Percentiles rank a stretch among this genome's conserved stretches.
Conservation (phyloP, 345 rosid species). For the Citrus reticulata region DNA sequence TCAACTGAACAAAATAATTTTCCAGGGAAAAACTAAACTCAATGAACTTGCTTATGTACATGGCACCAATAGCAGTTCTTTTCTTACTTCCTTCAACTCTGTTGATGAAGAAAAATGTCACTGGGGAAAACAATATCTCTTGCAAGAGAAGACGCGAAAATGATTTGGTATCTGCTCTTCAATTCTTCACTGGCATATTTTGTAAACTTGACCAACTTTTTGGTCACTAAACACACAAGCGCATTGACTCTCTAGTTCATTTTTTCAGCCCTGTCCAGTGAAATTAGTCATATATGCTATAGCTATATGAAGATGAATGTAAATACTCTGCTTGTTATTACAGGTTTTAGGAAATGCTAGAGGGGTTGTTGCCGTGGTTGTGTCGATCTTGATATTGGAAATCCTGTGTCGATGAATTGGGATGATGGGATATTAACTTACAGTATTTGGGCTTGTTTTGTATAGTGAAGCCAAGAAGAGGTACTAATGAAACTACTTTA, state of each 20-base stretch:
- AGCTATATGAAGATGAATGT: too few relatives aligned
- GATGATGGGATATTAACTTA: slow-evolving; percentile 55
- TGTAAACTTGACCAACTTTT: slow-evolving; percentile 54
- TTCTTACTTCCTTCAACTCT: slow-evolving; percentile 51
- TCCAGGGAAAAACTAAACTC: slow-evolving; percentile 59
- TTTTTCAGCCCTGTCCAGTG: too few relatives aligned
- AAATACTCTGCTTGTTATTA: background rate
- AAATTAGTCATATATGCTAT: too few relatives aligned
- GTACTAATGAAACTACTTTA: slow-evolving; percentile 26
- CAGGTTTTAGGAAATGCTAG: slow-evolving; percentile 70
- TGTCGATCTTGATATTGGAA: slow-evolving; percentile 51
- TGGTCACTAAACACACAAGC: slow-evolving; percentile 58
- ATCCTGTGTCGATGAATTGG: slow-evolving; percentile 53
- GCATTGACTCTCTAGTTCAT: slow-evolving; percentile 35
- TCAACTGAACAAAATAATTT: background rate
- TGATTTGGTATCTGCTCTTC: slow-evolving; percentile 49
- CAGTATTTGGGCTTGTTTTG: slow-evolving; percentile 47
- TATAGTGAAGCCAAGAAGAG: slow-evolving; percentile 55
- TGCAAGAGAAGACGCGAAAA: slow-evolving; percentile 47
- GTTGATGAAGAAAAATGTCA: slow-evolving; percentile 49
- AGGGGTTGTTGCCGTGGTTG: slow-evolving; percentile 58
- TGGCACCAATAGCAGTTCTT: slow-evolving; percentile 52
- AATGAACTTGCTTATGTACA: slow-evolving; percentile 52
- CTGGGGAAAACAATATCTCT: slow-evolving; percentile 33
- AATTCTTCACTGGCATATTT: slow-evolving; percentile 50